A percentile compares a stretch with the other conserved stretches of the same genome.
Evolutionary conservation across 345 rosid genomes (phyloP).

Genomic region (Murraya paniculata): DNA sequence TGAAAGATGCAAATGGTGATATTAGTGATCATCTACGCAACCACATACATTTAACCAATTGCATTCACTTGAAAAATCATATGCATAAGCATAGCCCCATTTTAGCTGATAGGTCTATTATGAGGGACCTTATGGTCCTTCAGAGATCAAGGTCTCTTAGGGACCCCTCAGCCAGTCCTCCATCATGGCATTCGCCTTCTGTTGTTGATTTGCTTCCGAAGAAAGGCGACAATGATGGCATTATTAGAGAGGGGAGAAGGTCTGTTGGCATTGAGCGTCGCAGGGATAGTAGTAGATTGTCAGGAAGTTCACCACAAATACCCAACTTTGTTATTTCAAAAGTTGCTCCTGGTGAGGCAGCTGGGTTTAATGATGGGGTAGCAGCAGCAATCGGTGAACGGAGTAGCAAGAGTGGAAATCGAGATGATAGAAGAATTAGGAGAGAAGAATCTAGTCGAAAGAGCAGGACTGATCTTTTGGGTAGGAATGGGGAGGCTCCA

Average conservation of each 20-base stretch:
- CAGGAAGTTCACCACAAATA: constrained; percentile 56
- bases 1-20: constrained; percentile 85
- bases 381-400: constrained; percentile 37
- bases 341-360: constrained; percentile 55
- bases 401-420: constrained; percentile 50
- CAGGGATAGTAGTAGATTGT: constrained; percentile 55
- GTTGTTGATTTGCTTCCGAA: constrained; percentile 61
- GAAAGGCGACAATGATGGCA: constrained; percentile 45
- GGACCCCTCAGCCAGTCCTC: constrained; percentile 92
- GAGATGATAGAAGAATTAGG: constrained; percentile 59
- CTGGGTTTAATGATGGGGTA: constrained; percentile 24
- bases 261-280: constrained; percentile 53
- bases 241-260: constrained; percentile 52
- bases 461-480: constrained; percentile 42
- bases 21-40: constrained; percentile 90
- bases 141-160: constrained; percentile 88
- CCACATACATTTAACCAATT: constrained; percentile 92
- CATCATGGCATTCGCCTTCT: constrained; percentile 81
- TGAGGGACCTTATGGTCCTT: constrained; percentile 87
- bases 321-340: constrained; percentile 50
- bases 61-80: constrained; percentile 97
- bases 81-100: constrained; percentile 97
- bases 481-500: constrained; percentile 33
- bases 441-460: constrained; percentile 64
- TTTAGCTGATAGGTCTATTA: constrained; percentile 66